Base-by-base conservation (phyloP, 768 basidiomycete species). In the Lactarius sanguifluus region DNA sequence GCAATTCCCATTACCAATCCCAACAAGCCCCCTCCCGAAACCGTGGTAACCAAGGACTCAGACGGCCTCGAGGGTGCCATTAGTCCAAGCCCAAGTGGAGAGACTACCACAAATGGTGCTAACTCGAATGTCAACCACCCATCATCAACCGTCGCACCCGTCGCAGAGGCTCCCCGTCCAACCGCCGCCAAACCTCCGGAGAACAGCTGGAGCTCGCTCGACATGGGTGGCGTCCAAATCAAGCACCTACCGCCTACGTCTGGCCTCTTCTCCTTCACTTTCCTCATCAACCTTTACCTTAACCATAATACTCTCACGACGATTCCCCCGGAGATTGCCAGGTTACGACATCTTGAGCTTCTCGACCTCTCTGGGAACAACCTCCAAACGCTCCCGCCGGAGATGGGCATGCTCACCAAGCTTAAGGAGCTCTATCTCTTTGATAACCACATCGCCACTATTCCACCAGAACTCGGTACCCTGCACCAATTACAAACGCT, bases 181-280 rank as follows among this genome's bases (percentile, higher is more conserved):
- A 86, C 86, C 5, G 82, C 84, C 54, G 79, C 81, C 50, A 84
- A 85, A 69, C 86, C 88, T 8, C 86, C 90, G 57, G 84, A 86
- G 74, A 91, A 86, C 77, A 86, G 85, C 13, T 99, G 96, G 96
- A 89, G 79, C 34, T 92, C 92, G 23, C 80, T 99, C 57, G 97
- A 99, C 78, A 93, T 99, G 87, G 96, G 97, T 62, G 97, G 97
- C 18, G 88, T 97, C 71, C 86, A 87, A 70, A 87, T 99, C 74
- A 96, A 96, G 82, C 93, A 90, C 70, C 82, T 99, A 59, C 92
- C 96, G 41, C 79, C 87, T 6, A 82, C 79, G 8, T 90, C 89
- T 56, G 88, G 87, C 32, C 81, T 93, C 52, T 92, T 92, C 77
- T 80, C 86, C 9, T 98, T 96, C 80, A 86, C 86, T n/a, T 97